Percentiles rank a stretch among this genome's conserved stretches.
phyloP scores from a whole-genome alignment of 2,329 filamentous ascomycete species.

The Arthrinium puccinioides region DNA sequence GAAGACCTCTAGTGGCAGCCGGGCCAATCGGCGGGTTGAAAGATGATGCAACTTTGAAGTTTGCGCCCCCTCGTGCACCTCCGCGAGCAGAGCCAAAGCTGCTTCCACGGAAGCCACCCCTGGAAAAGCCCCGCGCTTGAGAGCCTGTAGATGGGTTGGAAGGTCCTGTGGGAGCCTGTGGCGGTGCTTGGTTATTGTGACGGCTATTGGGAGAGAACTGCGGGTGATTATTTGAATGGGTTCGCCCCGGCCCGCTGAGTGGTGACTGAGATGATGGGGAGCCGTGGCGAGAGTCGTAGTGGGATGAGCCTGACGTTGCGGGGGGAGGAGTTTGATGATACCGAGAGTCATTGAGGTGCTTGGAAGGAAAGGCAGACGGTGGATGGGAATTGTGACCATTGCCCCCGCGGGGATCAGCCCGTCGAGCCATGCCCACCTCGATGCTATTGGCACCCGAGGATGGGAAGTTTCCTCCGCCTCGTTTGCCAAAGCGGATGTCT shows the following conservation, averaged over 20 bases:
- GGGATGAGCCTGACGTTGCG: slow-evolving; percentile 42
- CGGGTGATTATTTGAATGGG: slow-evolving; percentile 40
- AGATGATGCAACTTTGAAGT: slow-evolving; percentile 18
- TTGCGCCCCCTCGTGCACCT: slow-evolving; percentile 40
- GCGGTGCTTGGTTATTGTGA: slow-evolving; percentile 48
- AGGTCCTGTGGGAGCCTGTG: no score
- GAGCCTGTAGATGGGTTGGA: slow-evolving; percentile 44
- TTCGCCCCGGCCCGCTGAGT: slow-evolving; percentile 43
- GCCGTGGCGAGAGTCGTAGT: slow-evolving; percentile 45
- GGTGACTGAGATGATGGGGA: slow-evolving; percentile 56
- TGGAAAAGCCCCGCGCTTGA: slow-evolving; percentile 34
- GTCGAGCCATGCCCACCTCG: slow-evolving; percentile 40
- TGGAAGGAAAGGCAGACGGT: slow-evolving; percentile 26
- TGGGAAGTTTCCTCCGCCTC: slow-evolving; percentile 21
- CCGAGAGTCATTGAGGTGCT: slow-evolving; percentile 29
- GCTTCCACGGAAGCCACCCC: slow-evolving; percentile 51
- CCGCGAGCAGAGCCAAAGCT: slow-evolving; percentile 44
- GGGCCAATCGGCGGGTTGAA: slow-evolving; percentile 17
- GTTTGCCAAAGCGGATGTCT: slow-evolving; percentile 28
- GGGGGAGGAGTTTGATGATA: slow-evolving; percentile 48
- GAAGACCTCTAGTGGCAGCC: slow-evolving; percentile 13
- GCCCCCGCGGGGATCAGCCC: slow-evolving; percentile 29
- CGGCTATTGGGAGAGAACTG: slow-evolving; percentile 40
- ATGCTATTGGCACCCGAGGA: slow-evolving; percentile 41
- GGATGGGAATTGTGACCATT: slow-evolving; percentile 26